Percentiles rank a stretch among this genome's conserved stretches.
Conservation (phyloP, 2,329 filamentous ascomycete genomes). For the Calycina herbarum region DNA sequence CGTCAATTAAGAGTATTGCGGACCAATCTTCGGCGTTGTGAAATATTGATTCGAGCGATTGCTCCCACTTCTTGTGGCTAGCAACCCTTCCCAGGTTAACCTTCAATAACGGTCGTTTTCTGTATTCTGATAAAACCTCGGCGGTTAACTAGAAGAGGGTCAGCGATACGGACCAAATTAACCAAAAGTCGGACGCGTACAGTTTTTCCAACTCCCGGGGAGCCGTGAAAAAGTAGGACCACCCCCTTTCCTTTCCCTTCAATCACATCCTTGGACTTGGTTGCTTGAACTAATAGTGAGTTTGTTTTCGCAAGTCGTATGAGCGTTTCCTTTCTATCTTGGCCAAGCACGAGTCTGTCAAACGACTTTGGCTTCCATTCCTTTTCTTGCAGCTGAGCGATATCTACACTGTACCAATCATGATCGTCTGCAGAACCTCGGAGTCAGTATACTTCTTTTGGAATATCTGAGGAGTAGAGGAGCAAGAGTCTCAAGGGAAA, state of each 20-base stretch:
- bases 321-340: background rate
- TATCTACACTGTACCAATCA: slow-evolving; percentile 9
- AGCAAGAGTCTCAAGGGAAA: too few species aligned
- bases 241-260: slow-evolving; percentile 26
- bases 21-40: slow-evolving; percentile 15
- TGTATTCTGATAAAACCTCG: background rate
- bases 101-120: background rate
- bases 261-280: slow-evolving; percentile 27
- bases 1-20: slow-evolving; percentile 24
- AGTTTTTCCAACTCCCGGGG: slow-evolving; percentile 8
- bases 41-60: slow-evolving; percentile 18
- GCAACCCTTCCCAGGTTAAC: slow-evolving; percentile 14
- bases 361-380: slow-evolving; percentile 2
- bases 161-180: background rate
- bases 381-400: background rate
- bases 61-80: slow-evolving; percentile 15
- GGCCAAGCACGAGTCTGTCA: background rate
- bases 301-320: background rate
- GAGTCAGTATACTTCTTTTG: too few species aligned
- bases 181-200: background rate
- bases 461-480: too few species aligned
- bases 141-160: background rate
- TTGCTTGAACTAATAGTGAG: background rate
- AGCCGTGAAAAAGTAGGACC: slow-evolving; percentile 22
- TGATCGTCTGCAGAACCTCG: background rate